Conservation (phyloP, 441 rosid species). For the Euphorbia celastroides region DNA sequence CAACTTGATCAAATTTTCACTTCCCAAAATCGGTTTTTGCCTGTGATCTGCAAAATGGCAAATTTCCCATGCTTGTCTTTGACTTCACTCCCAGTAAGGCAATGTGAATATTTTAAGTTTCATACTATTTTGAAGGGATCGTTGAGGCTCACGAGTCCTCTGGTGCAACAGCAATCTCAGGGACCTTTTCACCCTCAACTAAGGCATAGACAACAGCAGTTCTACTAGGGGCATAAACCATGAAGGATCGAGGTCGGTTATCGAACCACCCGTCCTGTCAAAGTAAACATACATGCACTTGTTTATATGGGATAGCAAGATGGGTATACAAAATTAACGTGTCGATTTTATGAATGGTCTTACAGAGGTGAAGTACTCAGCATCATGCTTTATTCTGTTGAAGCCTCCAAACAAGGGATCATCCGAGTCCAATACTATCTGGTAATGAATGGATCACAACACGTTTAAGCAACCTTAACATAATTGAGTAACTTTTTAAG, state of each 20-base stretch:
- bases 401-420: slow-evolving; percentile 72
- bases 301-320: background rate
- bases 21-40: background rate
- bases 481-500: background rate
- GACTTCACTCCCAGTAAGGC: background rate
- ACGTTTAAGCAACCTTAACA: background rate
- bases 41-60: slow-evolving; percentile 10
- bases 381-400: slow-evolving; percentile 49
- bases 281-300: background rate
- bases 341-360: slow-evolving; percentile 23
- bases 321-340: background rate
- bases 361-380: slow-evolving; percentile 73
- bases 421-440: slow-evolving; percentile 89
- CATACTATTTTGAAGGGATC: background rate
- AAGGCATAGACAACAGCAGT: slow-evolving; percentile 84
- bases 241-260: slow-evolving; percentile 68
- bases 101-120: background rate
- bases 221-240: slow-evolving; percentile 82
- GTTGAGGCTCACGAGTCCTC: slow-evolving; percentile 5
- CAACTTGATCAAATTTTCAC: slow-evolving; percentile 4
- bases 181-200: slow-evolving; percentile 36
- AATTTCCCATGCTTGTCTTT: background rate
- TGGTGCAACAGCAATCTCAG: background rate
- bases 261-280: slow-evolving; percentile 74
- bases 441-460: slow-evolving; percentile 13